phyloP scores from a whole-genome alignment of 768 basidiomycete genomes.

The Mycena polygramma region DNA sequence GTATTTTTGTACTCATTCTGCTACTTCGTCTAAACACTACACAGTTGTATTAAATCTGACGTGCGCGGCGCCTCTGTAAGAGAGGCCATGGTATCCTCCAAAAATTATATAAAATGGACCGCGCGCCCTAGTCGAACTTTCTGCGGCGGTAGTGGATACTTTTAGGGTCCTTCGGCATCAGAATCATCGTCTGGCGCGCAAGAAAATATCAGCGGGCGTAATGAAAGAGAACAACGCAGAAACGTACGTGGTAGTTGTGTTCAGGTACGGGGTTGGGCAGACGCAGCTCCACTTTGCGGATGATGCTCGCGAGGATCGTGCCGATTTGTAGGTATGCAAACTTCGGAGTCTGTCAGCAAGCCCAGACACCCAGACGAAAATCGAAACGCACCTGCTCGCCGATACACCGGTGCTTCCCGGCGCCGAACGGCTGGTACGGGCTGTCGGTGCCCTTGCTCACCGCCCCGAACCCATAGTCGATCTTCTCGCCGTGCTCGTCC shows the following conservation, averaged over 20 bases:
- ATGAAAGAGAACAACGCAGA: background rate
- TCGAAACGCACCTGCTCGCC: conserved; percentile 78
- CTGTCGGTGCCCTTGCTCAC: conserved; percentile 97
- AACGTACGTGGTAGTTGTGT: conserved; percentile 91
- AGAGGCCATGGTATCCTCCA: background rate
- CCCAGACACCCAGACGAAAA: background rate
- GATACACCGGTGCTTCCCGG: conserved; percentile 95
- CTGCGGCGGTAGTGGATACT: conserved; percentile 77
- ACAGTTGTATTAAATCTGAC: background rate
- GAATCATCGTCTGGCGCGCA: conserved; percentile 87
- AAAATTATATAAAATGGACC: conserved; percentile 14
- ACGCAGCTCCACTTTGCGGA: conserved; percentile 82
- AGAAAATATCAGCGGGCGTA: conserved; percentile 10
- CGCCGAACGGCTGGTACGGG: conserved; percentile 98
- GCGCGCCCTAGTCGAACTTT: conserved; percentile 57
- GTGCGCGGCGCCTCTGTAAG: background rate
- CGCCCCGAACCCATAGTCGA: conserved; percentile 96
- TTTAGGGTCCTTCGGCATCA: conserved; percentile 83
- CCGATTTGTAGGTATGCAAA: conserved; percentile 97
- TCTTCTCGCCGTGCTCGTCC: conserved; percentile 86
- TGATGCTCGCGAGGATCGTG: conserved; percentile 81
- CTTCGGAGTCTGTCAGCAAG: conserved; percentile 48
- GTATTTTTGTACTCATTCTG: too few species aligned
- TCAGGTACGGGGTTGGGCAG: conserved; percentile 78
- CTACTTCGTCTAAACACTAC: too few species aligned